Evolutionary conservation across 2,329 filamentous ascomycete genomes (phyloP).

Genomic region (Penicillium sp.): DNA sequence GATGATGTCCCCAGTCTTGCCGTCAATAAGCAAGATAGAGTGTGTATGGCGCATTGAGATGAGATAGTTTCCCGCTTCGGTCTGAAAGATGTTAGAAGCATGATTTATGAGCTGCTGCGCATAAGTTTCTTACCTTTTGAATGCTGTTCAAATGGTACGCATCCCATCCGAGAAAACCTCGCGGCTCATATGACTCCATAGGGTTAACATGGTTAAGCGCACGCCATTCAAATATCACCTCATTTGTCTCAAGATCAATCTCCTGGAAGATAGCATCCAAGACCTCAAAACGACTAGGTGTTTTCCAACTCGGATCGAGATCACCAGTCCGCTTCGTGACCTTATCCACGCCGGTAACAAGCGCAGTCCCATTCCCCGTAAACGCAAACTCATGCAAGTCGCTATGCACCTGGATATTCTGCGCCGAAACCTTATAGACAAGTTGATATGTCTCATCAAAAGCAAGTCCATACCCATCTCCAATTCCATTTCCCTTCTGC

Average conservation of each 20-base stretch:
- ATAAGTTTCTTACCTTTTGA: neutral
- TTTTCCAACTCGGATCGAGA: neutral
- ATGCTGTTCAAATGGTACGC: conserved; percentile 6
- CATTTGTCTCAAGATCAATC: conserved; percentile 8
- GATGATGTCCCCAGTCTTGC: neutral
- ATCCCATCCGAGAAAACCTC: conserved; percentile 1
- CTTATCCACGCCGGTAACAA: conserved; percentile 4
- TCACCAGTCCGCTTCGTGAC: neutral
- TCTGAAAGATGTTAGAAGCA: neutral
- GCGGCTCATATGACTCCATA: conserved; percentile 1
- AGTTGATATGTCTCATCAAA: conserved; percentile 7
- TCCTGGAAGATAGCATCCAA: conserved; percentile 6
- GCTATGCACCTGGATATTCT: conserved; percentile 9
- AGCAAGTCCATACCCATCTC: conserved; percentile 6
- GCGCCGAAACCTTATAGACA: conserved; percentile 7
- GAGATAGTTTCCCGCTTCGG: conserved; percentile 7
- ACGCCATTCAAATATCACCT: conserved; percentile 6
- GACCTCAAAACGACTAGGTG: neutral
- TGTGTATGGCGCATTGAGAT: conserved; percentile 9
- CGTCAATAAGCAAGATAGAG: conserved; percentile 3
- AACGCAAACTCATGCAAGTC: conserved; percentile 10
- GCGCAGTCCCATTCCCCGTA: conserved; percentile 2
- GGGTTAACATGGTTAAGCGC: conserved; percentile 5
- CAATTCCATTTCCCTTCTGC: conserved; percentile 8
- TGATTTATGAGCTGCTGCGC: neutral